These are phyloP conservation scores for Spatholobus suberectus DNA, from an alignment of 306 rosid species.

Conservation along the genomic window DNA sequence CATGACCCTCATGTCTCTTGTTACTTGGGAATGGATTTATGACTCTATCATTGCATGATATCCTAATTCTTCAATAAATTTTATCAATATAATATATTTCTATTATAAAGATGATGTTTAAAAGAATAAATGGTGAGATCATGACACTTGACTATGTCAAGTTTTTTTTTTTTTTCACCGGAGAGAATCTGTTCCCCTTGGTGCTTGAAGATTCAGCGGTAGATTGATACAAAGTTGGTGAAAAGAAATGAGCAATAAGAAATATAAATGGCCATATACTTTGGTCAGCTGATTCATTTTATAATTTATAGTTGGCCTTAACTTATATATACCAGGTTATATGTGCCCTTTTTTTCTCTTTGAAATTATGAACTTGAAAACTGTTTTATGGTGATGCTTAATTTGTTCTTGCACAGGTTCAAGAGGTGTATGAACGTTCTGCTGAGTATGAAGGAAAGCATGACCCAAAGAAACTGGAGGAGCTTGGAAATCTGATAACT, in stretches of 20 bases:
- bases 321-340: not conserved
- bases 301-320: not conserved
- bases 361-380: not conserved
- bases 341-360: not conserved
- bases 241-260: not conserved
- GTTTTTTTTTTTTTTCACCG: not conserved
- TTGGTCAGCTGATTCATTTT: not conserved
- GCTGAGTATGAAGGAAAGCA: slow-evolving; percentile 91
- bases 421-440: slow-evolving; percentile 89
- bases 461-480: slow-evolving; percentile 73
- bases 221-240: not conserved
- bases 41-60: not conserved
- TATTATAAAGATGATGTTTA: not conserved
- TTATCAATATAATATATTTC: not conserved
- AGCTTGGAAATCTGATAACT: slow-evolving; percentile 76
- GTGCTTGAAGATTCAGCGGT: slow-evolving; percentile 1
- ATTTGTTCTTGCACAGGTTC: slow-evolving; percentile 61
- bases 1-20: slow-evolving; percentile 14
- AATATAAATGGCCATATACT: not conserved
- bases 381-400: slow-evolving; percentile 12
- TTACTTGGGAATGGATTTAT: not conserved
- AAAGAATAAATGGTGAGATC: not conserved
- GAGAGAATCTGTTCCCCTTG: not conserved
- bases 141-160: not conserved
- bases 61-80: not conserved